Conservation (phyloP, 1,284 basidiomycete species). For the Tilletia caries region DNA sequence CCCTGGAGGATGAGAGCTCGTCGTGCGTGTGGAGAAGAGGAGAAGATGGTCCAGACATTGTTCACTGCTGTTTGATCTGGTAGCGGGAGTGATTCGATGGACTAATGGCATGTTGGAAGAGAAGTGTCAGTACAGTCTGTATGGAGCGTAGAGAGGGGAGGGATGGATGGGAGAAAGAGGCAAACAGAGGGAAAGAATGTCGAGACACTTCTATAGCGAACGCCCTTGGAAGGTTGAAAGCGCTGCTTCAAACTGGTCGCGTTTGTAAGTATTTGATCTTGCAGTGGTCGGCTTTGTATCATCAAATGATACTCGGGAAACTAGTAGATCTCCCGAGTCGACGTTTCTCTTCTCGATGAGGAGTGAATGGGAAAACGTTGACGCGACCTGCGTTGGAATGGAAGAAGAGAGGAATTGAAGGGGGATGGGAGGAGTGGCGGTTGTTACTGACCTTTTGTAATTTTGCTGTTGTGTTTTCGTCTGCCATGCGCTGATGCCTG, state of each 20-base stretch:
- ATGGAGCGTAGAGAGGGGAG: not conserved
- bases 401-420: constrained; percentile 5
- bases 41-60: constrained; percentile 94
- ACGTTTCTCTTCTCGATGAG: constrained; percentile 16
- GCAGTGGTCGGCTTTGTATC: not conserved
- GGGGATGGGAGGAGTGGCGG: constrained; percentile 41
- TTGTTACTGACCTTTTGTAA: constrained; percentile 76
- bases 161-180: not conserved
- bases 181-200: constrained; percentile 7
- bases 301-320: not conserved
- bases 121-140: constrained; percentile 9
- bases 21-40: constrained; percentile 82
- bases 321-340: not conserved
- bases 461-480: constrained; percentile 86
- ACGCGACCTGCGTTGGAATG: constrained; percentile 14
- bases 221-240: constrained; percentile 33
- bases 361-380: not conserved
- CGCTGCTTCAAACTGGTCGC: constrained; percentile 51
- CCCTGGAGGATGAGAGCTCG: constrained; percentile 92
- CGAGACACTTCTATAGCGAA: constrained; percentile 39
- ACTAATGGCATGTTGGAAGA: constrained; percentile 59
- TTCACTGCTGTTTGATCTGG: constrained; percentile 85
- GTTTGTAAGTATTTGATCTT: constrained; percentile 1
- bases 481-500: constrained; percentile 93
- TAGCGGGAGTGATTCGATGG: constrained; percentile 84